Evolutionary conservation across 345 rosid genomes (phyloP).

Genomic region (Lepidium africanum): DNA sequence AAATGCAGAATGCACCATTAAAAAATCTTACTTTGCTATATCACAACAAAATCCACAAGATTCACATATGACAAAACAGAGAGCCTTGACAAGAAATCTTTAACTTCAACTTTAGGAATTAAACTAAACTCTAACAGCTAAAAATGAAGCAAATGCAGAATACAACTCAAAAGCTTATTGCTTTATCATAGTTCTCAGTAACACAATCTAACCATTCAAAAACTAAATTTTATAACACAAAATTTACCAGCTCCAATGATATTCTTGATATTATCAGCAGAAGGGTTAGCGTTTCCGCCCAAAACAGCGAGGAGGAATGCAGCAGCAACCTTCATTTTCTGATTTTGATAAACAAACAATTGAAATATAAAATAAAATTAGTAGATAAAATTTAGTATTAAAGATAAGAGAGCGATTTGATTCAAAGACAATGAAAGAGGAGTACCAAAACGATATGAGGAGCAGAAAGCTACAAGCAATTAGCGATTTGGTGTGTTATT

Average conservation of each 20-base stretch:
- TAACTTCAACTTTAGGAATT: neutral
- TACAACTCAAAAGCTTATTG: too few species aligned
- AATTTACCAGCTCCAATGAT: constrained; percentile 60
- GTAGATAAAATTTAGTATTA: neutral
- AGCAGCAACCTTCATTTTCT: constrained; percentile 63
- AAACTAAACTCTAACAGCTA: neutral
- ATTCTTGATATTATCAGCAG: constrained; percentile 45
- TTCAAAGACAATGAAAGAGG: neutral
- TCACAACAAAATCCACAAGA: too few species aligned
- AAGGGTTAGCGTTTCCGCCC: constrained; percentile 57
- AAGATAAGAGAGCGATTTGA: neutral
- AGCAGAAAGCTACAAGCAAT: neutral
- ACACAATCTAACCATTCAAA: neutral
- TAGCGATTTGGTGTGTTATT: neutral
- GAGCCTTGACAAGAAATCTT: neutral
- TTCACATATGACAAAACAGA: neutral
- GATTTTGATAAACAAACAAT: neutral
- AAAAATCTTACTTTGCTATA: too few species aligned
- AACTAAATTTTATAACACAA: neutral
- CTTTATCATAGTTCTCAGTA: neutral
- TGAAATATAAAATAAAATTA: neutral
- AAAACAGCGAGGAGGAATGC: constrained; percentile 61
- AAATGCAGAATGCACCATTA: too few species aligned
- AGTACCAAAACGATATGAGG: neutral
- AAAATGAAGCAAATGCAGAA: neutral